Evolutionary conservation across 1,284 basidiomycete genomes (phyloP), one percentile per base, ranked within the genome.

Genomic region (Cryptococcus sp.): DNA sequence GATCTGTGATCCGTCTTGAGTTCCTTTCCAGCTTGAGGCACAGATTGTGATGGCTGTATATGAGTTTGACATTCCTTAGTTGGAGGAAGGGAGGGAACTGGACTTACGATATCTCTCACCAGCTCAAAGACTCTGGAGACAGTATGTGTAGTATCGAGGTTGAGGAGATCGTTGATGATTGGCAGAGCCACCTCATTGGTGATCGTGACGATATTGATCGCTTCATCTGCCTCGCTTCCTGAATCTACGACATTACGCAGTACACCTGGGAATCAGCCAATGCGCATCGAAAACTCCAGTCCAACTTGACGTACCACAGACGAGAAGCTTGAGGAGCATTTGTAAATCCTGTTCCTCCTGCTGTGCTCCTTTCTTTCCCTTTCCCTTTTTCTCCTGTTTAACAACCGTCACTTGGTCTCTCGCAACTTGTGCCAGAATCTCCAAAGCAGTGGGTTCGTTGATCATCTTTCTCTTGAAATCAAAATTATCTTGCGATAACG

Each of bases 401-500:
- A 50, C 74, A 56, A 73, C 67, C 58, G 78, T 81, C 45, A 82
- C 81, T 11, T 28, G 28, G 28, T 28, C 28, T 11, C 28, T 28
- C 5, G 28, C 28, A 45, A 92, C 83, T 21, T 83, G 81, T 41
- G 91, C 76, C 21, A 94, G 80, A 57, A 85, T 86, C 36, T 84
- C 78, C 42, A 85, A 78, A 61, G 87, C 87, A 2, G 78, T 77
- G 7, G 80, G 80, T 63, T 86, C 80, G 25, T 79, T 72, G 21
- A 83, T 79, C 14, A 92, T 69, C 50, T 84, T 82, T 16, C 80
- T 69, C 49, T 83, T 83, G 36, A 84, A 83, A 14, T 84, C 81
- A 18, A 74, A 76, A 60, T 94, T 94, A 68, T 93, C 91, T 66
- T 92, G 89, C 0, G 90, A 88, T 16, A 94, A 78, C 48, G 92